These are phyloP conservation scores for Carallia brachiata DNA, from an alignment of 345 rosid genomes.

Conservation along the genomic window DNA sequence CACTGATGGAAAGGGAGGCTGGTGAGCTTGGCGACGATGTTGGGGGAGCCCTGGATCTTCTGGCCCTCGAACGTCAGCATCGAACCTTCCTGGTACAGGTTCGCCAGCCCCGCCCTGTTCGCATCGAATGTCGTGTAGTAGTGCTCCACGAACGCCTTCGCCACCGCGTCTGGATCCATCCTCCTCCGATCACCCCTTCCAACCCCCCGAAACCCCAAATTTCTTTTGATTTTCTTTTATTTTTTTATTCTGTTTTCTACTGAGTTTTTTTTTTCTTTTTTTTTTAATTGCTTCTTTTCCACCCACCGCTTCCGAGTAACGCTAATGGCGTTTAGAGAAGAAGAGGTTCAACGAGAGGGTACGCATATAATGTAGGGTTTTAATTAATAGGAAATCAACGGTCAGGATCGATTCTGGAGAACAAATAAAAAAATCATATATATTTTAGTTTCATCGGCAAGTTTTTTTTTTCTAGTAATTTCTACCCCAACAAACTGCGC, in stretches of 20 bases:
- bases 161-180: constrained; percentile 84
- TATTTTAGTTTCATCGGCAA: too few relatives aligned
- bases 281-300: too few relatives aligned
- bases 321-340: constrained; percentile 6
- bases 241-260: not conserved
- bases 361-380: too few relatives aligned
- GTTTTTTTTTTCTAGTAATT: too few relatives aligned
- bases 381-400: too few relatives aligned
- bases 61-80: constrained; percentile 97
- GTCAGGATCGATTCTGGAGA: too few relatives aligned
- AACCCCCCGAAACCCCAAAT: not conserved
- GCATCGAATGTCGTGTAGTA: constrained; percentile 84
- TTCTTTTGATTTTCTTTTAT: not conserved
- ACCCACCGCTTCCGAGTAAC: constrained; percentile 24
- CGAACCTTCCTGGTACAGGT: constrained; percentile 75
- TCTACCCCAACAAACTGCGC: too few relatives aligned
- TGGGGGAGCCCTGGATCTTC: constrained; percentile 75
- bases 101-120: constrained; percentile 57
- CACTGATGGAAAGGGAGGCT: constrained; percentile 93
- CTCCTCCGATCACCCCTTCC: not conserved
- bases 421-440: too few relatives aligned
- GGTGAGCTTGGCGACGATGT: constrained; percentile 79
- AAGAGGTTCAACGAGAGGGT: not conserved
- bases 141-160: constrained; percentile 90
- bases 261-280: too few relatives aligned